A percentile compares a stretch with the other conserved stretches of the same genome.
phyloP scores from a whole-genome alignment of 768 basidiomycete species.

The Flagelloscypha sp. region DNA sequence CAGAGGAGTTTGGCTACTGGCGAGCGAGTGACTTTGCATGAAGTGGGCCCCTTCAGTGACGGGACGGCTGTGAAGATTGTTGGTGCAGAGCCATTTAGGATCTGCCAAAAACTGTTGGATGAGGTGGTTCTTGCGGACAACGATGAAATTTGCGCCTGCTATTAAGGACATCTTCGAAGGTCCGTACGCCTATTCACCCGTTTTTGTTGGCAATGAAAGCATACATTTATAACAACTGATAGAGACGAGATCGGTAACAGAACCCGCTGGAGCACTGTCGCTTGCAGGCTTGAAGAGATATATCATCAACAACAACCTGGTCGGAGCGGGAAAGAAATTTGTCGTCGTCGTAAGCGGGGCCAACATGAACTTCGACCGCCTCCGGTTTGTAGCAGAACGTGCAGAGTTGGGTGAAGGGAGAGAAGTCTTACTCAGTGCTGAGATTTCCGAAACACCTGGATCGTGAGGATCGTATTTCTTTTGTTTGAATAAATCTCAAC shows the following conservation, averaged over 20 bases:
- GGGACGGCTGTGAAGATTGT: constrained; percentile 96
- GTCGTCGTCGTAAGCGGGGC: constrained; percentile 92
- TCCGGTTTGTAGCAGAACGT: constrained; percentile 97
- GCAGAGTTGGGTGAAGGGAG: constrained; percentile 94
- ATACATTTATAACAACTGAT: constrained; percentile 2
- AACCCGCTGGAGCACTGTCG: constrained; percentile 91
- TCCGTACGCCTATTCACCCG: constrained; percentile 20
- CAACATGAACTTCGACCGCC: constrained; percentile 97
- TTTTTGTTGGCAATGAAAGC: constrained; percentile 1
- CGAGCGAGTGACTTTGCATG: constrained; percentile 71
- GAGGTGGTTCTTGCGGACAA: constrained; percentile 80
- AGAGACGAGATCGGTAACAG: constrained; percentile 96
- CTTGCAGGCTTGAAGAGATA: constrained; percentile 88
- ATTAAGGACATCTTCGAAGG: constrained; percentile 99
- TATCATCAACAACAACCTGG: constrained; percentile 70
- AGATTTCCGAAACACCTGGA: constrained; percentile 88
- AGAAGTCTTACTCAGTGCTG: constrained; percentile 90
- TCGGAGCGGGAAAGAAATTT: constrained; percentile 80
- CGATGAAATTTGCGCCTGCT: constrained; percentile 95
- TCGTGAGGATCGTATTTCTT: constrained; percentile 41
- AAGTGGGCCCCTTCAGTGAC: constrained; percentile 95
- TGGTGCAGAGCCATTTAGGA: constrained; percentile 88
- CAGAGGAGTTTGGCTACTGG: constrained; percentile 71
- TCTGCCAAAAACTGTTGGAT: constrained; percentile 81
- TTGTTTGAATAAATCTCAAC: constrained; percentile 1